A percentile compares a stretch with the other conserved stretches of the same genome.
These are phyloP conservation scores for Colletotrichum spinosum DNA, from an alignment of 2,329 filamentous ascomycete species.

Conservation along the genomic window DNA sequence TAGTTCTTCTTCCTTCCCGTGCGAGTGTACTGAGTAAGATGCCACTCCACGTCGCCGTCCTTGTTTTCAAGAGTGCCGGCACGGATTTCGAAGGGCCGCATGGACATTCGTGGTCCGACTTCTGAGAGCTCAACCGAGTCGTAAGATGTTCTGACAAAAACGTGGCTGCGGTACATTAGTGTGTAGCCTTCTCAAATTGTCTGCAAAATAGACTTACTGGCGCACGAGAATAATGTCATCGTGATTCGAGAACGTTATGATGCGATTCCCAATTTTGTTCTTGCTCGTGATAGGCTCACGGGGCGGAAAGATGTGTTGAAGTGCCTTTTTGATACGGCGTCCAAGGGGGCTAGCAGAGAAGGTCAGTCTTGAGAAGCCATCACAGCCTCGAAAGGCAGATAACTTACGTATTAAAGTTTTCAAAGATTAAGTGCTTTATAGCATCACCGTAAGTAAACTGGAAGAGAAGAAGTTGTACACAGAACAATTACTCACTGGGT, in stretches of 20 bases:
- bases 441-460: neutral
- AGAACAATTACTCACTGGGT: conserved; percentile 62
- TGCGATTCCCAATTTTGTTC: conserved; percentile 83
- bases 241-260: conserved; percentile 77
- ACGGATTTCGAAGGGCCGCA: conserved; percentile 90
- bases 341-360: conserved; percentile 73
- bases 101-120: conserved; percentile 83
- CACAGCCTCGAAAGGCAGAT: neutral
- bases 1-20: conserved; percentile 97
- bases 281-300: conserved; percentile 79
- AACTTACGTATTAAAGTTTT: conserved; percentile 74
- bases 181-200: neutral
- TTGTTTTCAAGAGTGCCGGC: conserved; percentile 93
- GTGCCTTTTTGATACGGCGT: conserved; percentile 84
- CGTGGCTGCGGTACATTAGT: conserved; percentile 52
- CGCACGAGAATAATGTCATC: conserved; percentile 94
- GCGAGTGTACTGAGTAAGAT: conserved; percentile 93
- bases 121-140: conserved; percentile 86
- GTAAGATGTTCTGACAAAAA: conserved; percentile 93
- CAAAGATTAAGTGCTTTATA: conserved; percentile 82
- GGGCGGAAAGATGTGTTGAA: conserved; percentile 95
- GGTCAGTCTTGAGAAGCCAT: conserved; percentile 1
- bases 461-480: neutral
- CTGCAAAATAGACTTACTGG: conserved; percentile 42
- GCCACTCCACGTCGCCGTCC: conserved; percentile 96